Evolutionary conservation across 108 stramenopile species (phyloP), one percentile per base, ranked within the genome.

Genomic region (Skeletonema tropicum): DNA sequence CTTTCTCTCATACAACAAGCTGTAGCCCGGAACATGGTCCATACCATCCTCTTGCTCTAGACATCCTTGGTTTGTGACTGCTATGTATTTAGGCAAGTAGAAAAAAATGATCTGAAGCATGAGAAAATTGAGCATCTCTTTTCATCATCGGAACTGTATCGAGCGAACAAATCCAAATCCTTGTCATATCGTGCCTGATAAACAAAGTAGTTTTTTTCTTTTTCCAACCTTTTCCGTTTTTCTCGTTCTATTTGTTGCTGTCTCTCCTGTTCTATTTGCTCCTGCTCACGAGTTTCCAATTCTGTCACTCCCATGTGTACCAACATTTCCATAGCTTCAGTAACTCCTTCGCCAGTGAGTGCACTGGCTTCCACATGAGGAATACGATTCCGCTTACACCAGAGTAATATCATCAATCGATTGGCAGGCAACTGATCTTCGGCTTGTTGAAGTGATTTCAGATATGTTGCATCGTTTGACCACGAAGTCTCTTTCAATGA

Each of bases 351-450:
- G 7, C 90, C 89, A 68, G 87, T 86, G 67, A 90, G 72, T 38
- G 91, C 91, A 19, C 83, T 84, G 6, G 88, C 88, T 49, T 91
- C 90, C 23, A 88, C 68, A 67, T 94, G 93, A 15, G 73, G 68
- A n/a, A 94, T 70, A 32, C 89, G 88, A 73, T 94, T 92, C 21
- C 91, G 74, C 61, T 83, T 64, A 64, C 93, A 94, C 93, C 93
- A 94, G 3, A 92, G 70, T 46, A 86, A 38, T 0, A 94, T 88
- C 88, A 94, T 84, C 19, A 84, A 87, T 55, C 75, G 73, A 65
- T 92, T 90, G 10, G 91, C 88, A 49, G 87, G 77, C 4, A 86
- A 79, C 39, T 74, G 78, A 71, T 92, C 91, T 66, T 94, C 93
- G 5, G 88, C 79, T 19, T 61, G 81, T n/a, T 89, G 83, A 8